Percentiles rank a stretch among this genome's conserved stretches.
Conservation (phyloP, 2,329 filamentous ascomycete species). For the Talaromyces sp. region DNA sequence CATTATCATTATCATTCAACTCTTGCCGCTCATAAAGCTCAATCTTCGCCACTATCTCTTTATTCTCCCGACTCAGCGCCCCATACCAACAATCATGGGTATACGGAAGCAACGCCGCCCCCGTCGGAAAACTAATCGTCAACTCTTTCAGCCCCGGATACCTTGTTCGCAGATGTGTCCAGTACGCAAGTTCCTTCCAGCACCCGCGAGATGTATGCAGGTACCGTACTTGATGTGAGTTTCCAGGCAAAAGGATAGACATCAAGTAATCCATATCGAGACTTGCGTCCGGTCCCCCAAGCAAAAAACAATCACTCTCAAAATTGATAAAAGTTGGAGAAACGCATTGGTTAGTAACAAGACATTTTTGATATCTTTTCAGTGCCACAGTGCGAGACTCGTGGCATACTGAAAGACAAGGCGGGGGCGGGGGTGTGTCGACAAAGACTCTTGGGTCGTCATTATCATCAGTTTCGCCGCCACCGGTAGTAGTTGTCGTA, state of each 20-base stretch:
- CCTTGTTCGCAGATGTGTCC: neutral
- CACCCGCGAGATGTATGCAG: neutral
- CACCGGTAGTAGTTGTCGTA: neutral
- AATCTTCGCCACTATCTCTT: too few relatives aligned
- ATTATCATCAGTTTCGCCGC: neutral
- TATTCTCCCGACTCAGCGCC: neutral
- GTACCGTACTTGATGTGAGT: neutral
- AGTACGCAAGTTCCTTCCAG: neutral
- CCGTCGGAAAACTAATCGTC: neutral
- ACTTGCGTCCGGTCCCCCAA: neutral
- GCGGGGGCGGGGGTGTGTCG: neutral
- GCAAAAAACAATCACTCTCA: neutral
- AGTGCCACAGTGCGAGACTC: neutral
- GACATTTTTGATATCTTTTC: neutral
- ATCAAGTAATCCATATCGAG: neutral
- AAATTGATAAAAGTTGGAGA: neutral
- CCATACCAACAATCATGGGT: neutral
- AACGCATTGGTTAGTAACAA: neutral
- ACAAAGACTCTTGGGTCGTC: neutral
- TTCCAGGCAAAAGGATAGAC: neutral
- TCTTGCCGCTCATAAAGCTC: too few relatives aligned
- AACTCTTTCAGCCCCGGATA: neutral
- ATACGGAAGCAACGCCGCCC: neutral
- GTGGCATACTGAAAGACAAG: neutral
- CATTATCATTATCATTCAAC: too few relatives aligned